Evolutionary conservation across 2,329 filamentous ascomycete genomes (phyloP).

Genomic region (Cercospora zeae-maydis): DNA sequence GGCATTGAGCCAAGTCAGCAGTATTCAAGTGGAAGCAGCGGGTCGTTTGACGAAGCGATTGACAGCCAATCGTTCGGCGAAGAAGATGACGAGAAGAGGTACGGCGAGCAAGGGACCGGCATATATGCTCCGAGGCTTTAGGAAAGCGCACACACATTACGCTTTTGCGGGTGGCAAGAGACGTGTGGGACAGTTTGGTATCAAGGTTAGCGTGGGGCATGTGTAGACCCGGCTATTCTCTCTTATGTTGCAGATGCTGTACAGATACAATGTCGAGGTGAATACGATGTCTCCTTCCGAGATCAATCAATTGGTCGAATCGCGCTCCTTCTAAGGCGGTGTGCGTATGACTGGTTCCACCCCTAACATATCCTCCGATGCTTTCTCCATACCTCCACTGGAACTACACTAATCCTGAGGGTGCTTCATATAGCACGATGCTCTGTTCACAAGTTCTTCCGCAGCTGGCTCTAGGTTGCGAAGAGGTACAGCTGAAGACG

Average conservation of each 20-base stretch:
- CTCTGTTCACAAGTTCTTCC: background rate
- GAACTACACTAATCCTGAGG: background rate
- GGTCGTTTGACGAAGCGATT: slow-evolving; percentile 36
- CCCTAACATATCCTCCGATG: no score
- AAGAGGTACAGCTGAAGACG: no score
- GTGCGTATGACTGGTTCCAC: no score
- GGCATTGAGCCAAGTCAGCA: slow-evolving; percentile 31
- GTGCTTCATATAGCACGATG: background rate
- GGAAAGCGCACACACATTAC: slow-evolving; percentile 29
- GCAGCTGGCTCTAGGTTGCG: background rate
- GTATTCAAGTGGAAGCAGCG: slow-evolving; percentile 31
- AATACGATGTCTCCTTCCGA: background rate
- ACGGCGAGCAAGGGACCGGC: slow-evolving; percentile 30
- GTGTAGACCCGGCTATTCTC: slow-evolving; percentile 8
- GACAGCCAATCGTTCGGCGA: slow-evolving; percentile 32
- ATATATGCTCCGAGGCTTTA: slow-evolving; percentile 30
- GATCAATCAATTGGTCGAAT: background rate
- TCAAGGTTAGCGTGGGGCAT: slow-evolving; percentile 32
- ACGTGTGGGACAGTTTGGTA: slow-evolving; percentile 33
- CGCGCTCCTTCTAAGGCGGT: background rate
- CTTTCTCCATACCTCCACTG: background rate
- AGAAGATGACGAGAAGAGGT: slow-evolving; percentile 33
- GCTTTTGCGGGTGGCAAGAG: slow-evolving; percentile 31
- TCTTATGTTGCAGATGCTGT: background rate
- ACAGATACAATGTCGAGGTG: background rate